Base-by-base conservation (phyloP, 2,329 filamentous ascomycete genomes). In the Tolypocladium tundrense region DNA sequence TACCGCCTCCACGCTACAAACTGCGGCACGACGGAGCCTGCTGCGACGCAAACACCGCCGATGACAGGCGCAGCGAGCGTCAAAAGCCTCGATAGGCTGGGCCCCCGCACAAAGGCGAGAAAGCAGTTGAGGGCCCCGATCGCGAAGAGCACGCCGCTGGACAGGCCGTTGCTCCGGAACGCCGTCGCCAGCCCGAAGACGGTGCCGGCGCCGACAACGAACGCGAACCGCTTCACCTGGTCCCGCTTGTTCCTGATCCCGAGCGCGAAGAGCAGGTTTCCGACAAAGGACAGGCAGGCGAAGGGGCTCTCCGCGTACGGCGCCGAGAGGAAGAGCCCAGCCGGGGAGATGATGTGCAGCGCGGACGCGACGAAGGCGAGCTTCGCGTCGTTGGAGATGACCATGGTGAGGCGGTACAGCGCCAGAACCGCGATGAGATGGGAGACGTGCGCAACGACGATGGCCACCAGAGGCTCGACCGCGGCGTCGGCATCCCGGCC, bases 251-350 rank as follows among this genome's bases (percentile, higher is more conserved):
- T 61, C 56, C 60, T 63, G 41, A 70, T 45, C 66, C 76, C 75
- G 51, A 79, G 77, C 1, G 82, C 81, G 69, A 93, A 94, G 53
- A 88, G 70, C 37, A 88, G 79, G 66, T 85, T 86, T 1, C 91
- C 94, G 0, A 79, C 64, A 65, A 97, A 90, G 45, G 88, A 88
- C 40, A 96, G 76, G 27, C 89, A 77, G 0, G 93, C 86, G 71
- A 91, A 97, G 0, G 87, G 71, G 61, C 88, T 85, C 74, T 99
- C 94, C 11, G 85, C 81, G 70, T 94, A 96, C 0, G 93, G 91
- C 0, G 92, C 88, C 0, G 88, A 92, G 21, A 99, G 81, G 69
- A 99, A 97, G 2, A 97, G 73, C 0, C 93, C 93, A 0, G 89
- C 94, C 0, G 94, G 93, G 0, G 90, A 94, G 54, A 97, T 68